Evolutionary conservation across 2,329 filamentous ascomycete genomes (phyloP), one percentile per base, ranked within the genome.

Genomic region (Tolypocladium ovalisporum): DNA sequence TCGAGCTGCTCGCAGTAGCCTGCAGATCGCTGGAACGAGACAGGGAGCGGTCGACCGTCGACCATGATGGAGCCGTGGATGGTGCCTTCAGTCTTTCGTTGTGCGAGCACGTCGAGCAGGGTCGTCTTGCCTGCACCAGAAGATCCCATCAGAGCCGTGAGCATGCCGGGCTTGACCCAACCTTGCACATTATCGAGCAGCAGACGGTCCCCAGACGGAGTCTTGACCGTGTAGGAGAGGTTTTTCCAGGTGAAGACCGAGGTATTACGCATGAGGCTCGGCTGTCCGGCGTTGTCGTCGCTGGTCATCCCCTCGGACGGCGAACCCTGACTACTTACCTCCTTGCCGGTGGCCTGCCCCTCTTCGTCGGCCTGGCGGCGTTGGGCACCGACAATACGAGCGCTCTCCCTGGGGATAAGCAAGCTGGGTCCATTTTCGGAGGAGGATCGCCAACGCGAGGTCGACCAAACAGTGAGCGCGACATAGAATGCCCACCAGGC

Each of bases 51-150:
- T 10, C 80, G 81, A 1, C 89, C 89, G 61, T 93, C 88, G 19
- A 93, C 88, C 59, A 90, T 69, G 76, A 92, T 87, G 55, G 88
- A 84, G 51, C 89, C 89, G 22, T 75, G 76, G 32, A 93, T 87
- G 2, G 87, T 85, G 63, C 89, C 89, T 72, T 89, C 88, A 1
- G 87, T 91, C 58, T 88, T 87, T 63, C 89, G 83, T 60, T 88
- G 88, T 6, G 90, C 90, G 36, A 96, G 79, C 2, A 90, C 88
- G 69, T 95, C 90, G 8, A 95, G 76, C 3, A 96, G 79, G 0
- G 90, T 94, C 0, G 90, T 95, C 72, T 95, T 95, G 55, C 90
- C 90, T 19, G 90, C 90, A 62, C 89, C 89, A 13, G 86, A 88
- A 2, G 88, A 83, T 64, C 89, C 86, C 88, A 92, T 89, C n/a